These are phyloP conservation scores for Pochonia chlamydosporia DNA, from an alignment of 2,329 filamentous ascomycete species.

Conservation along the genomic window DNA sequence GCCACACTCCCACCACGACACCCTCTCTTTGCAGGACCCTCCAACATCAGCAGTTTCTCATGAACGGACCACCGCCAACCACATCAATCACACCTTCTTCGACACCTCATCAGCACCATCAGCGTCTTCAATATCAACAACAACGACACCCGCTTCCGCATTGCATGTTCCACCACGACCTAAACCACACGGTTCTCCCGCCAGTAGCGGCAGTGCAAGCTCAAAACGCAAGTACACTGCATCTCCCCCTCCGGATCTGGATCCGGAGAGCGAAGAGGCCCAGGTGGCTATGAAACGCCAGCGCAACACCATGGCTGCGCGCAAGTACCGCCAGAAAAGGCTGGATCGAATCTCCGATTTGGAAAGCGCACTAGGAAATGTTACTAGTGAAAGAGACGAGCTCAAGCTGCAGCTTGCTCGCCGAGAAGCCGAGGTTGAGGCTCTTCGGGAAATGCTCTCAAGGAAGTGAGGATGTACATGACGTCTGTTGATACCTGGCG, in stretches of 20 bases:
- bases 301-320: constrained; percentile 65
- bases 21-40: neutral
- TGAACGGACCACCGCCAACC: constrained; percentile 2
- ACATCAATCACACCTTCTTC: constrained; percentile 1
- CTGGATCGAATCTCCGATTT: constrained; percentile 60
- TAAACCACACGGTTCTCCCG: constrained; percentile 3
- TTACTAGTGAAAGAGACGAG: constrained; percentile 57
- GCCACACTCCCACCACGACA: neutral
- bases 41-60: constrained; percentile 3
- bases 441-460: constrained; percentile 46
- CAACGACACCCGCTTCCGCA: neutral
- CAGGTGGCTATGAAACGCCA: constrained; percentile 49
- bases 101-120: neutral
- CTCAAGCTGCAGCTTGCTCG: constrained; percentile 56
- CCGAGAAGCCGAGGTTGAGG: constrained; percentile 59
- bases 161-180: neutral
- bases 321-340: constrained; percentile 65
- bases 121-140: constrained; percentile 1
- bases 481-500: neutral
- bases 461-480: constrained; percentile 15
- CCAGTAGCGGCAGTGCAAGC: constrained; percentile 8
- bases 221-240: constrained; percentile 13
- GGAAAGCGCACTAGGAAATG: constrained; percentile 51
- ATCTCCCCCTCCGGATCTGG: constrained; percentile 11
- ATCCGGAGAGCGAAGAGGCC: constrained; percentile 12